Conservation (phyloP, 192 early-diverging fungal genomes). For the Diversispora eburnea region DNA sequence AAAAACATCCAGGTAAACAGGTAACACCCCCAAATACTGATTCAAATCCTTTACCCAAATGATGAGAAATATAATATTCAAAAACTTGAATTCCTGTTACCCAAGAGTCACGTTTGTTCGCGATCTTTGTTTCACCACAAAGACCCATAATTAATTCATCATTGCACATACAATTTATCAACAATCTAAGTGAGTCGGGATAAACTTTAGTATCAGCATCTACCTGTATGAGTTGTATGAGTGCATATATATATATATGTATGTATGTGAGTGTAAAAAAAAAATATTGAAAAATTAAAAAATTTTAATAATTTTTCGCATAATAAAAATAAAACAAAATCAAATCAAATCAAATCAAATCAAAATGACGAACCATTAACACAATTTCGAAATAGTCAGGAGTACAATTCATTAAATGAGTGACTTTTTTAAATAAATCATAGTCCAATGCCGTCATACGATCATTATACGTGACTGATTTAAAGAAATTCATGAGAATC, state of each 20-base stretch:
- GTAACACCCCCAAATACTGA: constrained; percentile 92
- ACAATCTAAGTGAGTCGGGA: constrained; percentile 71
- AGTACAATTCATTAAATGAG: constrained; percentile 72
- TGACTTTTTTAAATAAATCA: constrained; percentile 81
- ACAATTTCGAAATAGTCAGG: constrained; percentile 77
- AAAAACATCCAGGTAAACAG: constrained; percentile 92
- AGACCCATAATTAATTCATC: constrained; percentile 87
- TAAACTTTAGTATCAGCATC: constrained; percentile 89
- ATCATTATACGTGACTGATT: constrained; percentile 73
- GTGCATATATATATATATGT: no score
- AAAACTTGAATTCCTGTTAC: constrained; percentile 94
- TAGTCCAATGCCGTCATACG: constrained; percentile 88
- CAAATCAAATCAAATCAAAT: background rate
- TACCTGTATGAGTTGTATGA: constrained; percentile 53
- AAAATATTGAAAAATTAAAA: background rate
- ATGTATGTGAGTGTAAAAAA: no score
- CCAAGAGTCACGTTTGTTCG: constrained; percentile 84
- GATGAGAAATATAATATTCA: constrained; percentile 96
- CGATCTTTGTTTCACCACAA: constrained; percentile 96
- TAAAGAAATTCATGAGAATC: constrained; percentile 88
- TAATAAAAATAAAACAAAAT: no score
- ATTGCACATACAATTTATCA: constrained; percentile 81
- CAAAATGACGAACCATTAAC: constrained; percentile 48
- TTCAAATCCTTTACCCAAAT: constrained; percentile 88
- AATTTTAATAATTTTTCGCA: background rate